Evolutionary conservation across 2,329 filamentous ascomycete species (phyloP), one percentile per base, ranked within the genome.

Genomic region (Aspergillus terreus): DNA sequence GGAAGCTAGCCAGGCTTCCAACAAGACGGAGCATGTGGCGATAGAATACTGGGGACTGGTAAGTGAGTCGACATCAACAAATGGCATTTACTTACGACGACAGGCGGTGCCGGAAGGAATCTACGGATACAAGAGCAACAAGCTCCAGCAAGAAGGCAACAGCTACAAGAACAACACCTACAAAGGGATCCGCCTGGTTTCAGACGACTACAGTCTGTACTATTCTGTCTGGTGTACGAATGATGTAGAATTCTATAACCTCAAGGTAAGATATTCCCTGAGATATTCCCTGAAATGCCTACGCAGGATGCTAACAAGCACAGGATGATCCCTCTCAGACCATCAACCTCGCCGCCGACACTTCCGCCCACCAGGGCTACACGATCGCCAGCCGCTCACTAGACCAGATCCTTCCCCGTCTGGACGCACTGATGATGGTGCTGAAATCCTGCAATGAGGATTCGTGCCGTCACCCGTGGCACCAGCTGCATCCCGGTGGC

Each of bases 191-290:
- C 76, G 82, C n/a, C 66, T 86, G 5, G 71, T 82, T 4, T 70
- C 76, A 0, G 63, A 76, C 2, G 67, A 70, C 4, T 87, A 87
- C 60, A 82, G 79, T 59, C 63, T 87, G 4, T 82, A 83, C 54
- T 88, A 88, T 59, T 78, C 82, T 0, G 82, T 87, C 0, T 88
- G 85, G 84, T 88, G 86, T 61, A 85, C 71, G 12, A 82, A 83
- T 47, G 84, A 87, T 60, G 80, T 82, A 50, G 84, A 88, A 63
- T 75, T 86, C 2, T 88, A 87, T 62, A 78, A 87, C 55, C 60
- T 86, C 36, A 78, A 73, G 60, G 82, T 80, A 64, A 42, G 4
- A 17, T n/a, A 42, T n/a, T n/a, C 9, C n/a, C 14, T 6, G 19
- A 11, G 17, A 19, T 41, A 19, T 19, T 6, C 15, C 33, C 33